These are phyloP conservation scores for Coniochaeta sp. DNA, from an alignment of 2,329 filamentous ascomycete species.

Conservation along the genomic window DNA sequence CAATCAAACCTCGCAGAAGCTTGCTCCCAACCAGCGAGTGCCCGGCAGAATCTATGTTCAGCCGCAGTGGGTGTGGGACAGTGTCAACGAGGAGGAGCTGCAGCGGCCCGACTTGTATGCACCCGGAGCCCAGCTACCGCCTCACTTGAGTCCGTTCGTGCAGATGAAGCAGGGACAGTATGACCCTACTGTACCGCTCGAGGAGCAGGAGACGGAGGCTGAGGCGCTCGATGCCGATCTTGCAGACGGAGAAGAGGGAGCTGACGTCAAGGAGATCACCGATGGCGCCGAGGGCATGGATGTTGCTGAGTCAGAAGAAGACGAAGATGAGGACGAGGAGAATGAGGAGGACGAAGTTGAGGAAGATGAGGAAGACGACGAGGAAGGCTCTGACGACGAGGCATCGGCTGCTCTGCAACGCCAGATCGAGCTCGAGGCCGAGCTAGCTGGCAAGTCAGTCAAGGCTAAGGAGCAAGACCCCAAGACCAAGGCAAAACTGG, in stretches of 20 bases:
- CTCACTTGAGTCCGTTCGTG: slow-evolving; percentile 94
- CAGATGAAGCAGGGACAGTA: slow-evolving; percentile 81
- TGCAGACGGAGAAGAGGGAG: slow-evolving; percentile 37
- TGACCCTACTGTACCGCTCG: slow-evolving; percentile 79
- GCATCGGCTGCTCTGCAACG: slow-evolving; percentile 59
- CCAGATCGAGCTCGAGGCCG: slow-evolving; percentile 87
- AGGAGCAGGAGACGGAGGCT: slow-evolving; percentile 79
- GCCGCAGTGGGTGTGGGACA: slow-evolving; percentile 98
- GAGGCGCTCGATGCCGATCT: slow-evolving; percentile 70
- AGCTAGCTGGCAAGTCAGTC: slow-evolving; percentile 64
- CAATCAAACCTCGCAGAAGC: slow-evolving; percentile 53
- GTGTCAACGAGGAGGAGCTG: slow-evolving; percentile 83
- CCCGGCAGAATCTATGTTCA: slow-evolving; percentile 92
- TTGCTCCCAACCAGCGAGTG: slow-evolving; percentile 61
- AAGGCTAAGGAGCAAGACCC: slow-evolving; percentile 42
- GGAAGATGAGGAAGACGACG: slow-evolving; percentile 35
- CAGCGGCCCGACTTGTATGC: slow-evolving; percentile 82
- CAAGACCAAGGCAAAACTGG: slow-evolving; percentile 58
- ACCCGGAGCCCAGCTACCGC: slow-evolving; percentile 81
- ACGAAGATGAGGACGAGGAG: slow-evolving; percentile 38
- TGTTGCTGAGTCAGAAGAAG: slow-evolving; percentile 33
- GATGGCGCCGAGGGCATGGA: slow-evolving; percentile 26
- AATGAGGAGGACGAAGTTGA: slow-evolving; percentile 41
- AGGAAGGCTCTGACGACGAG: slow-evolving; percentile 48
- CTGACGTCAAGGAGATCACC: slow-evolving; percentile 29